Conservation (phyloP, 306 rosid species). For the Quercus berberidifolia region DNA sequence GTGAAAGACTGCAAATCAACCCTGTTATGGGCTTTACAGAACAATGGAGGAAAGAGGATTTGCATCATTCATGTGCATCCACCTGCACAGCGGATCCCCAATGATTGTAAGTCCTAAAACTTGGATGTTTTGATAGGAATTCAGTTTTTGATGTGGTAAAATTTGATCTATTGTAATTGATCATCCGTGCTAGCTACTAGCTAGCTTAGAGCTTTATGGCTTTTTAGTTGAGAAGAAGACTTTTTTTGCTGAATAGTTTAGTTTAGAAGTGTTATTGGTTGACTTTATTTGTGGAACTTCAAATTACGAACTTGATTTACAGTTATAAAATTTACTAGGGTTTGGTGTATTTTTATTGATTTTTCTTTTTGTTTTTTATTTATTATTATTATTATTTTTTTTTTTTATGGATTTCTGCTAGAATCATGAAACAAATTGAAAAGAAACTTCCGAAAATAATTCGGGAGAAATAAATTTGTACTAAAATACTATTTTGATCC, state of each 20-base stretch:
- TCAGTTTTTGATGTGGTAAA: background rate
- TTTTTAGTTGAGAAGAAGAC: no score
- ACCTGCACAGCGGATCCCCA: constrained; percentile 62
- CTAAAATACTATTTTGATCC: no score
- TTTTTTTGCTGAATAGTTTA: no score
- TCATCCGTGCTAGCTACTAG: no score
- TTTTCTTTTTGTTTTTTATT: no score
- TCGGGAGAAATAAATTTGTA: background rate
- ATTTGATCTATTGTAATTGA: background rate
- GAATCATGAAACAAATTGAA: background rate
- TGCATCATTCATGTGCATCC: constrained; percentile 61
- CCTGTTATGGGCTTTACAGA: constrained; percentile 67
- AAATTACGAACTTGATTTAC: background rate
- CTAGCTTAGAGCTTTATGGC: no score
- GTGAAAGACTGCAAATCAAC: constrained; percentile 53
- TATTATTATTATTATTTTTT: no score
- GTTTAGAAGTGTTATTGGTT: background rate
- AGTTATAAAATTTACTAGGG: no score
- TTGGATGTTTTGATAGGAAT: background rate
- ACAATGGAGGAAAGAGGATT: constrained; percentile 68
- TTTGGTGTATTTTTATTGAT: no score
- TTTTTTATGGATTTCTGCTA: background rate
- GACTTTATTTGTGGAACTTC: background rate
- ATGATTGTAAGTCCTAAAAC: constrained; percentile 41
- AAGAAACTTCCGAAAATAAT: background rate